Conservation (phyloP, 2,329 filamentous ascomycete genomes). For the Monosporascus sp. region DNA sequence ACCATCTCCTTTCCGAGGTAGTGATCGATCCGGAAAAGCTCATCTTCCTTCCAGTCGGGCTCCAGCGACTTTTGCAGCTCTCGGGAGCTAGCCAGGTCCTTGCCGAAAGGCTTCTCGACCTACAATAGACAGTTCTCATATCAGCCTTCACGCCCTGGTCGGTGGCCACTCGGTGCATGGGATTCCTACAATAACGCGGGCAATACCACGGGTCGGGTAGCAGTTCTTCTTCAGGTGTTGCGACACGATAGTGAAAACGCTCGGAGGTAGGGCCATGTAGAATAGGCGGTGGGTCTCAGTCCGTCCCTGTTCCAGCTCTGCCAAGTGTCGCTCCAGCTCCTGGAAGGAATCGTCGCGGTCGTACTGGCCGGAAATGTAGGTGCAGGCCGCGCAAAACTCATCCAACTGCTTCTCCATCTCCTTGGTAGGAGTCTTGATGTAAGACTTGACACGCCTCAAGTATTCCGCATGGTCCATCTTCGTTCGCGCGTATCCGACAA, state of each 20-base stretch:
- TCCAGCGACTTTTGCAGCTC: slow-evolving; percentile 92
- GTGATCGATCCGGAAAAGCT: slow-evolving; percentile 98
- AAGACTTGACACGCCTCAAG: slow-evolving; percentile 88
- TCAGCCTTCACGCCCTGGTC: neutral
- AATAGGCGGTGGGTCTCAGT: slow-evolving; percentile 88
- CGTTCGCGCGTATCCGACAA: slow-evolving; percentile 97
- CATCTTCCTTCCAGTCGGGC: slow-evolving; percentile 97
- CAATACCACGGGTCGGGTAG: slow-evolving; percentile 86
- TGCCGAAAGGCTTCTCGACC: slow-evolving; percentile 99
- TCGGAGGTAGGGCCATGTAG: slow-evolving; percentile 98
- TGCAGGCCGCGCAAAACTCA: slow-evolving; percentile 81
- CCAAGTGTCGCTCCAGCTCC: slow-evolving; percentile 76
- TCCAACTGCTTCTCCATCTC: slow-evolving; percentile 93
- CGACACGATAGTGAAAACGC: slow-evolving; percentile 95
- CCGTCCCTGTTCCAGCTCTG: slow-evolving; percentile 75
- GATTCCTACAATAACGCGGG: slow-evolving; percentile 79
- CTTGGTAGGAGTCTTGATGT: slow-evolving; percentile 98
- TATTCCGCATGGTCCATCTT: slow-evolving; percentile 99
- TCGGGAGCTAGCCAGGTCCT: slow-evolving; percentile 89
- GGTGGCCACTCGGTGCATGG: neutral
- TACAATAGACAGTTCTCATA: slow-evolving; percentile 29
- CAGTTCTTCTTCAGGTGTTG: slow-evolving; percentile 96
- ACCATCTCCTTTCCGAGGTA: slow-evolving; percentile 99
- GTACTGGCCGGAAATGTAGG: slow-evolving; percentile 95
- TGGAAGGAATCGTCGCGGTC: slow-evolving; percentile 94